Conservation (phyloP, 2,329 filamentous ascomycete species). For the Gnomoniopsis smithogilvyi region DNA sequence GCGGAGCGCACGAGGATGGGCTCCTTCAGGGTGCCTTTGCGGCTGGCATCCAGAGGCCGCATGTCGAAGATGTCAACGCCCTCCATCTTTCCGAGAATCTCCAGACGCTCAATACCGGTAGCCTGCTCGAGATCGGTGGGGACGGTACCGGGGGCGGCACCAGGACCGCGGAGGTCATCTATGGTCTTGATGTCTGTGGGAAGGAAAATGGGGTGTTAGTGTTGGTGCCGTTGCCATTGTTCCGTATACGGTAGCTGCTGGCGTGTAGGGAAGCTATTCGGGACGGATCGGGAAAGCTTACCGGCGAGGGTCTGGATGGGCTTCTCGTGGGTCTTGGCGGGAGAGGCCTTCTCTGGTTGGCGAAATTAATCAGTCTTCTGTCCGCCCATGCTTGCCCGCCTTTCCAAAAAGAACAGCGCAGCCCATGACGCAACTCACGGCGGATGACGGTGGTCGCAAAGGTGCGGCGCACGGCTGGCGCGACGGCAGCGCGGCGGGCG, state of each 20-base stretch:
- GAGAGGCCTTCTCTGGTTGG: constrained; percentile 11
- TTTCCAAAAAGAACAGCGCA: constrained; percentile 9
- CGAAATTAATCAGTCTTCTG: neutral
- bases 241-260: too few relatives aligned
- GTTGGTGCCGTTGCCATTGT: too few relatives aligned
- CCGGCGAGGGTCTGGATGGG: constrained; percentile 9
- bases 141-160: constrained; percentile 77
- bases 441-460: constrained; percentile 59
- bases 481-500: constrained; percentile 56
- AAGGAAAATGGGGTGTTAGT: constrained; percentile 19
- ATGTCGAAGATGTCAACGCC: constrained; percentile 98
- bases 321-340: constrained; percentile 15
- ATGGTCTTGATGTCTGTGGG: constrained; percentile 73
- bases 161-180: constrained; percentile 81
- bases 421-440: constrained; percentile 45
- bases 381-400: neutral
- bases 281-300: constrained; percentile 4
- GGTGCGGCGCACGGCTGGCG: constrained; percentile 53
- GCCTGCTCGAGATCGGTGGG: constrained; percentile 94
- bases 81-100: constrained; percentile 99
- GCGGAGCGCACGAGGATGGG: constrained; percentile 88
- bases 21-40: constrained; percentile 82
- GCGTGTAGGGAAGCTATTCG: neutral
- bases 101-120: constrained; percentile 96
- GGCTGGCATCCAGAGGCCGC: constrained; percentile 88